A percentile compares a stretch with the other conserved stretches of the same genome.
Evolutionary conservation across 2,329 filamentous ascomycete genomes (phyloP).

Genomic region (Arthrobotrys entomopaga): DNA sequence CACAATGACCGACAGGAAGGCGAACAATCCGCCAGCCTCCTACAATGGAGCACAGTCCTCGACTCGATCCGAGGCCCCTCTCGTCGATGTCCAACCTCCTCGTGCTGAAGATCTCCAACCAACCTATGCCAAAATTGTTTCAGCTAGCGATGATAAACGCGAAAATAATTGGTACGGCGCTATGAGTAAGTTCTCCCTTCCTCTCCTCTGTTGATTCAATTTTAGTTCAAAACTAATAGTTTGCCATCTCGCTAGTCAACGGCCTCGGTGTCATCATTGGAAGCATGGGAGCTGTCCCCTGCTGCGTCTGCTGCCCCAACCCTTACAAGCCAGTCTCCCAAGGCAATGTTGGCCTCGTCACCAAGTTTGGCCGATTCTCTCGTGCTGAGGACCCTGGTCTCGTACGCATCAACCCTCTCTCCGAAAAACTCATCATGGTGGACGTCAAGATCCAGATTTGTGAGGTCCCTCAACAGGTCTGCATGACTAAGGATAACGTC

Average conservation of each 20-base stretch:
- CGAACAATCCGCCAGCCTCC: slow-evolving; percentile 21
- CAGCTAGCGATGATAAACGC: slow-evolving; percentile 65
- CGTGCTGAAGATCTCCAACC: slow-evolving; percentile 84
- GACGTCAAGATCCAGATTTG: slow-evolving; percentile 99
- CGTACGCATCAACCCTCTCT: slow-evolving; percentile 96
- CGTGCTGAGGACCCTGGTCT: slow-evolving; percentile 95
- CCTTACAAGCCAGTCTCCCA: slow-evolving; percentile 92
- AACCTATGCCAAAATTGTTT: slow-evolving; percentile 72
- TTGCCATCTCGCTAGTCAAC: slow-evolving; percentile 69
- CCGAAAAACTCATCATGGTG: slow-evolving; percentile 86
- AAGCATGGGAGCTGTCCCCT: slow-evolving; percentile 84
- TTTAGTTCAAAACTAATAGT: not conserved
- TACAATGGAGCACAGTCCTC: slow-evolving; percentile 61
- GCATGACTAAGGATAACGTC: slow-evolving; percentile 99
- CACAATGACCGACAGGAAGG: slow-evolving; percentile 27
- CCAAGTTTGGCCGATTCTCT: slow-evolving; percentile 94
- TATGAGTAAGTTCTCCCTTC: slow-evolving; percentile 74
- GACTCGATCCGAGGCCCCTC: slow-evolving; percentile 64
- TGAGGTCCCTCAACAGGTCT: slow-evolving; percentile 92
- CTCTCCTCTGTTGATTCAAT: not conserved
- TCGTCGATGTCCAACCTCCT: slow-evolving; percentile 81
- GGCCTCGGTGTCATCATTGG: slow-evolving; percentile 78
- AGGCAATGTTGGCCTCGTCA: slow-evolving; percentile 93
- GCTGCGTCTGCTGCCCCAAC: slow-evolving; percentile 91
- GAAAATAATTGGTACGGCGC: slow-evolving; percentile 87